These are phyloP conservation scores for Loxodes magnus DNA, from an alignment of 73 alveolate species.

Conservation along the genomic window DNA sequence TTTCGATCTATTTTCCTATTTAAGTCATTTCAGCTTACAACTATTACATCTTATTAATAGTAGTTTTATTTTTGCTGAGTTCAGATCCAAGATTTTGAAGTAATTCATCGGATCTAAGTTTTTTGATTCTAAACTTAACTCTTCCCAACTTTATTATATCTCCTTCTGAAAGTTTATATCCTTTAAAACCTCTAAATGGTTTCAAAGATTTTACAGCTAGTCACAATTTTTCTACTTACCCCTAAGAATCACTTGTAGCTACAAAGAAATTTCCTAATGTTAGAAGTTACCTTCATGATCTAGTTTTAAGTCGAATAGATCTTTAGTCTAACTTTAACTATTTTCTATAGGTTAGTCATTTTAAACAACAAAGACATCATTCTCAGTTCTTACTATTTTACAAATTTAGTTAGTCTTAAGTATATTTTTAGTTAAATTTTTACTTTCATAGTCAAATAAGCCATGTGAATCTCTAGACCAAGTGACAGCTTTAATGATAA, in stretches of 20 bases:
- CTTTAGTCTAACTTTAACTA: not conserved
- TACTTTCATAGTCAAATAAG: conserved; percentile 72
- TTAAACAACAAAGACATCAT: not conserved
- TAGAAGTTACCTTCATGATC: not conserved
- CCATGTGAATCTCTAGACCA: conserved; percentile 80
- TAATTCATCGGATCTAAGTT: conserved; percentile 9
- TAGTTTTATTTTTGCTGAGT: not conserved
- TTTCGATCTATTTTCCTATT: conserved; percentile 3
- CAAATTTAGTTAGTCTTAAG: conserved; percentile 20
- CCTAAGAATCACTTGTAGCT: no score
- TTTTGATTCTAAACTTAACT: conserved; percentile 51
- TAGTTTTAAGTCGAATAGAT: not conserved
- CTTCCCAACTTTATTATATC: conserved; percentile 72
- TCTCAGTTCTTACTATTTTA: conserved; percentile 16
- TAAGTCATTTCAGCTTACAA: not conserved
- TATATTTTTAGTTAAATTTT: conserved; percentile 28
- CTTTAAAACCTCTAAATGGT: conserved; percentile 7
- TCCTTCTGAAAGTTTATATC: conserved; percentile 29
- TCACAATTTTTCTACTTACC: conserved; percentile 3
- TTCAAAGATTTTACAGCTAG: not conserved
- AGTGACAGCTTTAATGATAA: conserved; percentile 49
- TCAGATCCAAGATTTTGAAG: not conserved
- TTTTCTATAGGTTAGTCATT: not conserved
- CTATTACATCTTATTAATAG: not conserved
- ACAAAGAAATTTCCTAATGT: not conserved